Base-by-base conservation (phyloP, 306 rosid genomes). In the Quercus alba region DNA sequence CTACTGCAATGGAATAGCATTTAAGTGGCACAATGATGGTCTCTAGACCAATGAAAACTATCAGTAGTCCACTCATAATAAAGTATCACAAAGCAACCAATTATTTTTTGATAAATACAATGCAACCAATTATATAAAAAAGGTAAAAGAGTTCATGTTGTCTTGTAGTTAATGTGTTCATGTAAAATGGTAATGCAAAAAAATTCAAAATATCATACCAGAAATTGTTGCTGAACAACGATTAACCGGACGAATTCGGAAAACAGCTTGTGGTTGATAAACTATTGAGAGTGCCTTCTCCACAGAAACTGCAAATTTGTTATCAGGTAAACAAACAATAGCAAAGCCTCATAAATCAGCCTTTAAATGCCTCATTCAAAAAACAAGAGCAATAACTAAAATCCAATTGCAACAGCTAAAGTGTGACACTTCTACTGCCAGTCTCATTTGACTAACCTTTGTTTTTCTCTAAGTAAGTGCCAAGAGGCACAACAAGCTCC, bases 251-350 rank as follows among this genome's bases (percentile, higher is more conserved):
- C 94, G 96, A 79, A 93, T 93, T 46, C 97, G 84, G 61, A 95
- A 95, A 78, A 95, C 71, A 75, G 97, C 97, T 85, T 93, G 97
- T 56, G 99, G 99, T 81, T 95, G 99, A 87, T 93, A 95, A 86
- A 93, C 96, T 75, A 95, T 89, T 57, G 92, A 84, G 80, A 95
- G 83, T 76, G 85, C 98, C 91, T 91, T 95, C 92, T 95, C 98
- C 83, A 93, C 98, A 57, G 96, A 91, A 81, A 95, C 97, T 95
- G 94, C 80, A 80, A 75, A 61, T 56, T 49, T 77, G 75, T 64
- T 13, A 61, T 41, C 68, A 46, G 23, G 21, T 56, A 70, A 15
- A 55, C 18, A 26, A 51, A 30, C 3, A 6, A 4, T 28, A 52
- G 58, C 41, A 21, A 77, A 58, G 55, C 46, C 62, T 35, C 13